Conservation (phyloP, 129 eudicot species). For the Flaveria brownii region DNA sequence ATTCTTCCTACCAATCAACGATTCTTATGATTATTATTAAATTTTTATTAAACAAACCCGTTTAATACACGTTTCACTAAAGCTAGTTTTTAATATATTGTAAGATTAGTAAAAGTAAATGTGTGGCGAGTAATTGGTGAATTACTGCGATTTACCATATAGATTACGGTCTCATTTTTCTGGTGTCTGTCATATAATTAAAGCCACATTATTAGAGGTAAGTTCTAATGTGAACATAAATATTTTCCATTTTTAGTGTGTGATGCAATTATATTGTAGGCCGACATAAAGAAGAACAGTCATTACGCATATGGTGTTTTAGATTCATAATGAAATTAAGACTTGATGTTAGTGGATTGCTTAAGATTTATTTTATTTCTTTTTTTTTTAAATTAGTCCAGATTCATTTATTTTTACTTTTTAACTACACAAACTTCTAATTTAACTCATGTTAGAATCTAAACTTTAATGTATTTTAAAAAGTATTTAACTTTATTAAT, state of each 20-base stretch:
- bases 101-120: no score
- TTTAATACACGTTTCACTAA: no score
- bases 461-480: no score
- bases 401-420: no score
- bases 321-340: background rate
- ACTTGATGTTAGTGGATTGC: background rate
- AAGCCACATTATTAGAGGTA: background rate
- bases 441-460: no score
- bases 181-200: background rate
- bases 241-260: background rate
- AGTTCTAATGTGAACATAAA: slow-evolving; percentile 1
- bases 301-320: background rate
- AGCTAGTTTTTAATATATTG: no score
- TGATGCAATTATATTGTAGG: background rate
- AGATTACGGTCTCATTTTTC: background rate
- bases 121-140: background rate
- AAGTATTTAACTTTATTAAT: no score
- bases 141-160: background rate
- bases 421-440: no score
- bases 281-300: background rate
- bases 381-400: background rate
- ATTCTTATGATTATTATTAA: no score
- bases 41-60: no score
- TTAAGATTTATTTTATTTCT: background rate
- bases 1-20: no score